A percentile compares a stretch with the other conserved stretches of the same genome.
Evolutionary conservation across 805 yeast genomes (phyloP).

Genomic region (Wickerhamiella occidentalis): DNA sequence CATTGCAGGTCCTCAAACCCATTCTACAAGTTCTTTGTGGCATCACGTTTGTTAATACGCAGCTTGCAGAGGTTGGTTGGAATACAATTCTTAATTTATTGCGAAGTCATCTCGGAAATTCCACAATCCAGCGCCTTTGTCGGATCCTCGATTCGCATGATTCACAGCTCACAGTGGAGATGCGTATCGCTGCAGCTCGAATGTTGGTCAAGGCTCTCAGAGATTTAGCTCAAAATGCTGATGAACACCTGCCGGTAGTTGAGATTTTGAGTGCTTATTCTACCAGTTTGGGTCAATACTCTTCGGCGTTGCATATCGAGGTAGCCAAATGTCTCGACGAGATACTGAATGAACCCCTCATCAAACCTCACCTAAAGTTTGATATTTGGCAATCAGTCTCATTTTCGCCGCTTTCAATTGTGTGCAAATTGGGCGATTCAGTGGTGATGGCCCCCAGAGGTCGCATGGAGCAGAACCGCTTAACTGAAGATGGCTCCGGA

Average conservation of each 20-base stretch:
- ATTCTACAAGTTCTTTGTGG: slow-evolving; percentile 38
- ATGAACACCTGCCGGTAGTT: slow-evolving; percentile 3
- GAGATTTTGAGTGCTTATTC: slow-evolving; percentile 10
- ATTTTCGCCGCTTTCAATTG: slow-evolving; percentile 20
- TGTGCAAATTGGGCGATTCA: slow-evolving; percentile 9
- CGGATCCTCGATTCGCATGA: slow-evolving; percentile 25
- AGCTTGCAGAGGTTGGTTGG: slow-evolving; percentile 30
- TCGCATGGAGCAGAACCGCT: not conserved
- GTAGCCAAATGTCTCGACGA: slow-evolving; percentile 3
- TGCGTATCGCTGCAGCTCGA: slow-evolving; percentile 30
- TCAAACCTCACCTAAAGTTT: not conserved
- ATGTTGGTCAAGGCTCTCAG: slow-evolving; percentile 23
- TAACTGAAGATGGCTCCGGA: not conserved
- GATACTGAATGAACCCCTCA: not conserved
- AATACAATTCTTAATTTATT: slow-evolving; percentile 32
- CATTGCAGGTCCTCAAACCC: slow-evolving; percentile 30
- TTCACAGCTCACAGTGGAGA: slow-evolving; percentile 24
- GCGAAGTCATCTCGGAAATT: slow-evolving; percentile 30
- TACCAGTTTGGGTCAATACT: slow-evolving; percentile 3
- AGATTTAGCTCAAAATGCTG: not conserved
- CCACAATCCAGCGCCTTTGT: slow-evolving; percentile 26
- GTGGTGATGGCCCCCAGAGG: not conserved
- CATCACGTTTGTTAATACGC: slow-evolving; percentile 30
- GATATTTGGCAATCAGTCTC: slow-evolving; percentile 13
- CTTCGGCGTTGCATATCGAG: not conserved